phyloP scores from a whole-genome alignment of 208 protist species.

The Crithidia thermophila region DNA sequence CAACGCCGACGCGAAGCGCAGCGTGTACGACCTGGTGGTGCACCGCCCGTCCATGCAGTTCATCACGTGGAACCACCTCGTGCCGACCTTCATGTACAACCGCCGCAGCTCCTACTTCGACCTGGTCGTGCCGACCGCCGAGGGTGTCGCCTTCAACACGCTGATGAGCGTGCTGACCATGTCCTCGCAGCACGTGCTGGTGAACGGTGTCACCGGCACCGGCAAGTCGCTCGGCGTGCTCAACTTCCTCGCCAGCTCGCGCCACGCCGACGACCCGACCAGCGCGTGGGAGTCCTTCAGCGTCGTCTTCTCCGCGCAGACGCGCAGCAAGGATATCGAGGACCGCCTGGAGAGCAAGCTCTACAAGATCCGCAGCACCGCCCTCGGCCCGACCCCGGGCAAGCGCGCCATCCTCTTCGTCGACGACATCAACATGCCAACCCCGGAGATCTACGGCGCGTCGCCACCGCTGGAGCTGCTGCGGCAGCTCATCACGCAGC shows the following conservation, averaged over 20 bases:
- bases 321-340: constrained; percentile 91
- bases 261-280: constrained; percentile 79
- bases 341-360: constrained; percentile 94
- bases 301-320: constrained; percentile 95
- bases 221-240: constrained; percentile 93
- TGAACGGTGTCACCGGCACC: constrained; percentile 95
- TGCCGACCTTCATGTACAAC: constrained; percentile 93
- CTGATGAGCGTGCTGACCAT: constrained; percentile 76
- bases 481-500: constrained; percentile 94
- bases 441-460: constrained; percentile 94
- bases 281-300: constrained; percentile 87
- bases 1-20: constrained; percentile 33
- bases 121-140: constrained; percentile 95
- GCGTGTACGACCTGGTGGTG: constrained; percentile 95
- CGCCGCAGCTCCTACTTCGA: constrained; percentile 91
- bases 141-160: constrained; percentile 89
- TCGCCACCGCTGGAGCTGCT: constrained; percentile 96
- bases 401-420: constrained; percentile 94
- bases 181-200: constrained; percentile 81
- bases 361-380: constrained; percentile 90
- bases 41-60: constrained; percentile 87
- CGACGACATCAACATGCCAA: constrained; percentile 97
- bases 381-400: constrained; percentile 87
- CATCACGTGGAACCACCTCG: constrained; percentile 90
- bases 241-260: constrained; percentile 66